Evolutionary conservation across 2,329 filamentous ascomycete genomes (phyloP).

Genomic region (Scytalidium lignicola): DNA sequence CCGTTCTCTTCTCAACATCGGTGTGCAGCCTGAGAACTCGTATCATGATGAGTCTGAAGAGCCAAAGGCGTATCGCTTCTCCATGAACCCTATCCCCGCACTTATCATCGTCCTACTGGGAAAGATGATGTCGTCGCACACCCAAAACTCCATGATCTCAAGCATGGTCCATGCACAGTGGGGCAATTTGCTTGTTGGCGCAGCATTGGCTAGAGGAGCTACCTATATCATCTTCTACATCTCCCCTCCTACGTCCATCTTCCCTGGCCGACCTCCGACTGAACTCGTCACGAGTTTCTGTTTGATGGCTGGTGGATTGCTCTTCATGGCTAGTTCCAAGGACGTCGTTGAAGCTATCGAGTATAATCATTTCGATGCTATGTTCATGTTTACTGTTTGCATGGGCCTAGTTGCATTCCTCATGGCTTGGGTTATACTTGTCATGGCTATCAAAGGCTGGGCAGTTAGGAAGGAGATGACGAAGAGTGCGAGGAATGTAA

Average conservation of each 20-base stretch:
- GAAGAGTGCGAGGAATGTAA: background rate
- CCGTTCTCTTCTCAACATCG: conserved; percentile 58
- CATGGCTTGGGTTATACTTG: conserved; percentile 77
- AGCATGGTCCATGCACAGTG: conserved; percentile 93
- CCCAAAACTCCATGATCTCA: conserved; percentile 68
- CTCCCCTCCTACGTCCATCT: conserved; percentile 71
- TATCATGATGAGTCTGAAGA: conserved; percentile 35
- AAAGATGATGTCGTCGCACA: conserved; percentile 92
- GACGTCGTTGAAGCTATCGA: conserved; percentile 77
- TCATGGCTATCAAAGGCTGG: conserved; percentile 86
- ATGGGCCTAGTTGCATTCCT: conserved; percentile 78
- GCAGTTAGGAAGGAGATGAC: conserved; percentile 46
- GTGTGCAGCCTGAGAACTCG: background rate
- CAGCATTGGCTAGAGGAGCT: conserved; percentile 68
- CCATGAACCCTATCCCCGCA: conserved; percentile 83
- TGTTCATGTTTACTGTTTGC: conserved; percentile 88
- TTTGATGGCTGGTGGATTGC: conserved; percentile 76
- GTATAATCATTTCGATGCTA: conserved; percentile 72
- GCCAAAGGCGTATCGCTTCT: conserved; percentile 66
- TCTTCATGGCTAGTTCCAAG: conserved; percentile 86
- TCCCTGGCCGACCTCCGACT: conserved; percentile 81
- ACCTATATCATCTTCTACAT: conserved; percentile 80
- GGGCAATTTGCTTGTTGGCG: conserved; percentile 79
- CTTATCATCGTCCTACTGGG: conserved; percentile 83
- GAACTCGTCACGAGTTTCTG: conserved; percentile 87